phyloP scores from a whole-genome alignment of 2,329 filamentous ascomycete species.

The Aphanocladium album region DNA sequence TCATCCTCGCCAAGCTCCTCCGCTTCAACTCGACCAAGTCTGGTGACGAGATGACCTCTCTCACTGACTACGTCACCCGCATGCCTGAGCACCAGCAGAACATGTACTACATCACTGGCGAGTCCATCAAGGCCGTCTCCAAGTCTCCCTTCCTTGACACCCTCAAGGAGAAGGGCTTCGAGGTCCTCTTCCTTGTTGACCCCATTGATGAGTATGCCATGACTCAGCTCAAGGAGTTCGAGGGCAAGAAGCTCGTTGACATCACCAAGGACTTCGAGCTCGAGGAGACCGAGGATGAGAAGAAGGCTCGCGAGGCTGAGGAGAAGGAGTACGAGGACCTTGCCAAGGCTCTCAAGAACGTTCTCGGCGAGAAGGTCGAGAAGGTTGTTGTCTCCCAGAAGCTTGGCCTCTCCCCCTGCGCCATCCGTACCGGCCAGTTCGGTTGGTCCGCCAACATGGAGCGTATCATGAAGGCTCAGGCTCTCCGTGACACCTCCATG shows the following conservation, averaged over 20 bases:
- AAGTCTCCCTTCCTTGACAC: conserved; percentile 99
- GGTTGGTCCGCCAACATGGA: conserved; percentile 99
- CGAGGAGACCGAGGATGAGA: conserved; percentile 99
- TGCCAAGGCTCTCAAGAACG: conserved; percentile 97
- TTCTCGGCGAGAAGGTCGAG: conserved; percentile 98
- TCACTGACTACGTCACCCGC: conserved; percentile 95
- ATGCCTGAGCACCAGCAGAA: conserved; percentile 99
- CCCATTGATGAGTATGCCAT: conserved; percentile 99
- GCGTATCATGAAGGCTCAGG: conserved; percentile 99
- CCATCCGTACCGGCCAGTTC: conserved; percentile 99
- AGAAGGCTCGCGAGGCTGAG: conserved; percentile 88
- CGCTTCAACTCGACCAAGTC: conserved; percentile 99
- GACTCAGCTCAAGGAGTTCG: conserved; percentile 99
- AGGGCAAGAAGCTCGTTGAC: conserved; percentile 99
- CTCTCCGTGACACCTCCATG: conserved; percentile 99
- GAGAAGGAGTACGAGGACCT: conserved; percentile 97
- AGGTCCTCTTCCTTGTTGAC: conserved; percentile 98
- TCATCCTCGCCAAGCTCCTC: conserved; percentile 90
- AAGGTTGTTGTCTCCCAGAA: conserved; percentile 99
- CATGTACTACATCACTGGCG: conserved; percentile 99
- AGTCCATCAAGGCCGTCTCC: conserved; percentile 95
- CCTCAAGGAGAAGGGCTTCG: conserved; percentile 98
- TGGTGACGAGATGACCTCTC: conserved; percentile 89
- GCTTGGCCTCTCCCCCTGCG: conserved; percentile 88
- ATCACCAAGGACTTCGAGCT: conserved; percentile 99